phyloP scores from a whole-genome alignment of 495 filamentous ascomycete species.

The Penicillium antarcticum region DNA sequence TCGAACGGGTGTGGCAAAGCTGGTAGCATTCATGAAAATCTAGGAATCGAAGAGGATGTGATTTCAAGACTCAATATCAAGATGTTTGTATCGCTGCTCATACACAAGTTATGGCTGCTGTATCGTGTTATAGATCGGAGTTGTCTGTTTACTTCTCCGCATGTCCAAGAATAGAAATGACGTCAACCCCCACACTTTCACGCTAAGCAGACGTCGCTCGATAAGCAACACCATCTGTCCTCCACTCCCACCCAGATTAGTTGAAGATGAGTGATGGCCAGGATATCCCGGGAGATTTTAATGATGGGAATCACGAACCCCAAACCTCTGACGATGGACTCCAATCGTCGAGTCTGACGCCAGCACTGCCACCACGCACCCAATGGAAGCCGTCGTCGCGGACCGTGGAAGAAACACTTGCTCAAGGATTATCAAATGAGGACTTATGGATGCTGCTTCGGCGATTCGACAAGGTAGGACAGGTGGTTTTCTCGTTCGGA shows the following conservation, averaged over 20 bases:
- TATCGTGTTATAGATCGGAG: too few species aligned
- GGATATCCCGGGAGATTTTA: constrained; percentile 12
- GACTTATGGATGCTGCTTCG: constrained; percentile 79
- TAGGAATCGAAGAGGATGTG: too few species aligned
- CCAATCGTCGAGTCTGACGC: constrained; percentile 4
- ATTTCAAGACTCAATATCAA: too few species aligned
- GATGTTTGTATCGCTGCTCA: too few species aligned
- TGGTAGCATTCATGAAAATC: too few species aligned
- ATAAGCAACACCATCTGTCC: neutral
- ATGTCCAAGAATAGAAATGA: constrained; percentile 3
- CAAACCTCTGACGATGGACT: constrained; percentile 6
- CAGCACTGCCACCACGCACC: neutral
- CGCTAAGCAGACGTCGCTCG: neutral
- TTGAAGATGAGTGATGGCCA: constrained; percentile 20
- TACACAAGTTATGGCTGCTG: too few species aligned
- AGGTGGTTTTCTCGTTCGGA: constrained; percentile 1
- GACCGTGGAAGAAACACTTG: constrained; percentile 18
- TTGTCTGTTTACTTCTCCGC: neutral
- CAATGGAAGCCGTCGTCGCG: constrained; percentile 24
- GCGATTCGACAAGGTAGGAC: constrained; percentile 74
- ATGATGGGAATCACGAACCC: constrained; percentile 14
- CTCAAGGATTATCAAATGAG: constrained; percentile 67
- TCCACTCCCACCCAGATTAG: neutral
- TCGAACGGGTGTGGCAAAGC: too few species aligned
- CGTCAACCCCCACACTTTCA: constrained; percentile 6